These are phyloP conservation scores for Hawksworthiomyces lignivorus DNA, from an alignment of 2,329 filamentous ascomycete species.

Conservation along the genomic window DNA sequence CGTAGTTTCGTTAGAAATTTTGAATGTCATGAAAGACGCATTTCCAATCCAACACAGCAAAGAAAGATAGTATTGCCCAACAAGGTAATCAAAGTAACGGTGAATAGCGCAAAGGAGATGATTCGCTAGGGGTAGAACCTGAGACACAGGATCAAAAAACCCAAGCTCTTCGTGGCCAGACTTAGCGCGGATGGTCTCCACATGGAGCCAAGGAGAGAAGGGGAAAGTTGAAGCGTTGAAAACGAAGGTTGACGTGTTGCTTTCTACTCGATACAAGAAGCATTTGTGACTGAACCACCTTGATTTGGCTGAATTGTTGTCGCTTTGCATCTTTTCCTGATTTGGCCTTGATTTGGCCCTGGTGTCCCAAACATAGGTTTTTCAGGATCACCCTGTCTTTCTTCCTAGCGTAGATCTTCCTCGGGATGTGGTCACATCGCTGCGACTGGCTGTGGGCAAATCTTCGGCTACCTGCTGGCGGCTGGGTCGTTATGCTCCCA, in stretches of 20 bases:
- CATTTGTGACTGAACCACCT: neutral
- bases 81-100: too few relatives aligned
- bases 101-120: too few relatives aligned
- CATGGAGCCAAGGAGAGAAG: neutral
- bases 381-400: too few relatives aligned
- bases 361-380: too few relatives aligned
- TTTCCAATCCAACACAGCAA: too few relatives aligned
- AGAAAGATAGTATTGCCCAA: too few relatives aligned
- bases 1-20: too few relatives aligned
- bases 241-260: neutral
- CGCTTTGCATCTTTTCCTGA: too few relatives aligned
- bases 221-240: neutral
- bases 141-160: constrained; percentile 1
- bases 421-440: constrained; percentile 3
- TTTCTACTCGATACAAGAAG: neutral
- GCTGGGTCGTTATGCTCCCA: neutral
- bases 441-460: neutral
- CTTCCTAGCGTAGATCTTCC: constrained; percentile 1
- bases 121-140: constrained; percentile 2
- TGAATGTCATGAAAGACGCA: too few relatives aligned
- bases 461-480: neutral
- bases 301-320: too few relatives aligned
- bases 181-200: constrained; percentile 1
- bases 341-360: too few relatives aligned
- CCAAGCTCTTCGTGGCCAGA: neutral